Conservation (phyloP, 2,329 filamentous ascomycete species). For the Metarhizium album region DNA sequence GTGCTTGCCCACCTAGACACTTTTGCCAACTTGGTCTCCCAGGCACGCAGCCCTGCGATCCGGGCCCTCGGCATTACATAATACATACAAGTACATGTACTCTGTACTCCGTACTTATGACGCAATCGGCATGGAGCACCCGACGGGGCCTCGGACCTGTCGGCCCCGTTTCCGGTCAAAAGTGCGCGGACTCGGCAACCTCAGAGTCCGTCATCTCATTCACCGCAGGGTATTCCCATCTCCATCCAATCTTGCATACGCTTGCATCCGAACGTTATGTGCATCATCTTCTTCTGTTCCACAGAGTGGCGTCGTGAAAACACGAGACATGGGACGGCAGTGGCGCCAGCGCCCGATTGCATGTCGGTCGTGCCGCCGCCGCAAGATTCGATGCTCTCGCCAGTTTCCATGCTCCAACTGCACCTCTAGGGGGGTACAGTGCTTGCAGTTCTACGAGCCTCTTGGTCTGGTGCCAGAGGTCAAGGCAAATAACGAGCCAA, state of each 20-base stretch:
- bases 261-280: not conserved
- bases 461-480: not conserved
- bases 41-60: too few relatives aligned
- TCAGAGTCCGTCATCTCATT: not conserved
- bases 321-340: conserved; percentile 15
- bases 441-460: conserved; percentile 8
- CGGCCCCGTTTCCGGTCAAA: too few relatives aligned
- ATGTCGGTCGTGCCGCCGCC: conserved; percentile 20
- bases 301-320: not conserved
- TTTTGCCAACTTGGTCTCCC: too few relatives aligned
- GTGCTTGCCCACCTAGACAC: too few relatives aligned
- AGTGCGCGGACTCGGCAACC: not conserved
- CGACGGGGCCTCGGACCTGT: not conserved
- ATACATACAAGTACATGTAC: too few relatives aligned
- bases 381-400: conserved; percentile 22
- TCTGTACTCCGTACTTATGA: too few relatives aligned
- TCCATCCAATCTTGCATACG: not conserved
- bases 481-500: not conserved
- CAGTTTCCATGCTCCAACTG: conserved; percentile 24
- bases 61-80: too few relatives aligned
- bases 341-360: conserved; percentile 21
- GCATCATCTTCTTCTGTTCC: not conserved
- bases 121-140: too few relatives aligned
- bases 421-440: conserved; percentile 19
- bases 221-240: not conserved